These are phyloP conservation scores for Aureobasidium melanogenum DNA, from an alignment of 2,329 filamentous ascomycete genomes.

Conservation along the genomic window DNA sequence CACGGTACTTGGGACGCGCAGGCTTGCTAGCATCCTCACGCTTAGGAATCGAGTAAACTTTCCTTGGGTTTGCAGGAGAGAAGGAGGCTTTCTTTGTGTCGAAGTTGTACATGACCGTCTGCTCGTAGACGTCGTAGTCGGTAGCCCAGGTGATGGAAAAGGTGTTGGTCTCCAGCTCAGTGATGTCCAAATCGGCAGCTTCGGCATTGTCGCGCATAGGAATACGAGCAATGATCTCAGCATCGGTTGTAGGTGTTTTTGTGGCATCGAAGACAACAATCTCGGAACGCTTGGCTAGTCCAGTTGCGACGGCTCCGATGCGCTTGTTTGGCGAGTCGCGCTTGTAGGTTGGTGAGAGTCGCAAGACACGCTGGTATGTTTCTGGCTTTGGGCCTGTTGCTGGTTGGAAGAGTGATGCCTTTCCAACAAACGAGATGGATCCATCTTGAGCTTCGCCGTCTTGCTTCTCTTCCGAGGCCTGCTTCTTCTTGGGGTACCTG, in stretches of 20 bases:
- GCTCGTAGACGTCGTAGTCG: constrained; percentile 62
- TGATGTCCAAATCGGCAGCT: constrained; percentile 62
- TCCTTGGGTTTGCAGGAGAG: constrained; percentile 33
- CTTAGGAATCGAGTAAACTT: constrained; percentile 34
- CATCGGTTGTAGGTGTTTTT: constrained; percentile 39
- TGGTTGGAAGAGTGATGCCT: constrained; percentile 42
- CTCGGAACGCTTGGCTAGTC: constrained; percentile 62
- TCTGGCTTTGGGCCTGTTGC: constrained; percentile 40
- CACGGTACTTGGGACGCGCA: constrained; percentile 41
- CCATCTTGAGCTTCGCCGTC: constrained; percentile 25
- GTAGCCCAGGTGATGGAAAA: constrained; percentile 74
- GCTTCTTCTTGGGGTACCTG: constrained; percentile 42
- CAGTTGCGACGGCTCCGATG: constrained; percentile 70
- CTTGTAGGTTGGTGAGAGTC: constrained; percentile 47
- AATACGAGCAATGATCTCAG: constrained; percentile 48
- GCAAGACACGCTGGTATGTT: constrained; percentile 50
- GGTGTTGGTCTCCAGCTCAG: constrained; percentile 48
- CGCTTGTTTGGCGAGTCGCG: constrained; percentile 46
- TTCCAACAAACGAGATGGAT: constrained; percentile 39
- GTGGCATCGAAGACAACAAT: constrained; percentile 70
- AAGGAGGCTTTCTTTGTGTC: constrained; percentile 28
- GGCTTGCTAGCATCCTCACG: constrained; percentile 23
- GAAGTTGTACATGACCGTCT: constrained; percentile 49
- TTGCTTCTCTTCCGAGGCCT: constrained; percentile 28
- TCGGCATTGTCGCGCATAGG: constrained; percentile 43